Evolutionary conservation across 2,329 filamentous ascomycete species (phyloP).

Genomic region (Dactylonectria macrodidyma): DNA sequence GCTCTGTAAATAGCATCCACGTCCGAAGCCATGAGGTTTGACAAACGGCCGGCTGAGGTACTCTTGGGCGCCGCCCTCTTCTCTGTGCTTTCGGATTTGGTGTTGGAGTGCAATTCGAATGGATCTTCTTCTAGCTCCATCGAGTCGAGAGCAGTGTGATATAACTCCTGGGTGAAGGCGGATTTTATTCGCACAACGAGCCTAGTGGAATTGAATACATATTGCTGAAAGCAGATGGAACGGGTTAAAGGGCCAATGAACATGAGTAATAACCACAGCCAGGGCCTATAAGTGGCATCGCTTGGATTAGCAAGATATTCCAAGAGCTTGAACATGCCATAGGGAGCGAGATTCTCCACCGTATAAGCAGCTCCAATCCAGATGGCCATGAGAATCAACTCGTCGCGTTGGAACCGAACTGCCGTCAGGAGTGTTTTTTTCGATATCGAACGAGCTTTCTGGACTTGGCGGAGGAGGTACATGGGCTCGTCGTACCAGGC

Average conservation of each 20-base stretch:
- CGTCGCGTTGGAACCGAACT: slow-evolving; percentile 58
- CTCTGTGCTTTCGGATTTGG: slow-evolving; percentile 46
- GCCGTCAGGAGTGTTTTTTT: slow-evolving; percentile 63
- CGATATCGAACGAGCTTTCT: slow-evolving; percentile 59
- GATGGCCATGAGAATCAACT: slow-evolving; percentile 62
- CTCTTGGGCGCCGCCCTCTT: slow-evolving; percentile 51
- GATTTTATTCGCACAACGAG: slow-evolving; percentile 70
- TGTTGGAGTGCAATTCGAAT: slow-evolving; percentile 52
- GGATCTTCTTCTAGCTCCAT: slow-evolving; percentile 72
- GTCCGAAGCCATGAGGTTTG: slow-evolving; percentile 72
- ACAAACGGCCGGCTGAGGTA: slow-evolving; percentile 65
- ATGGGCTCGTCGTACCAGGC: slow-evolving; percentile 71
- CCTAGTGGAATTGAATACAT: slow-evolving; percentile 71
- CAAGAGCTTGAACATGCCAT: slow-evolving; percentile 68
- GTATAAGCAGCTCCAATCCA: slow-evolving; percentile 56
- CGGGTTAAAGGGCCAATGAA: slow-evolving; percentile 65
- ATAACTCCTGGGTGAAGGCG: slow-evolving; percentile 71
- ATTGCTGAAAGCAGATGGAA: slow-evolving; percentile 69
- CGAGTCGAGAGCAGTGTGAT: slow-evolving; percentile 68
- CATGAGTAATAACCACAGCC: slow-evolving; percentile 68
- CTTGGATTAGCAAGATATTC: slow-evolving; percentile 64
- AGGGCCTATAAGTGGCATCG: slow-evolving; percentile 62
- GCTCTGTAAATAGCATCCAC: slow-evolving; percentile 68
- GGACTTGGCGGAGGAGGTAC: slow-evolving; percentile 61
- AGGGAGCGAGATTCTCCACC: slow-evolving; percentile 67